A percentile compares a stretch with the other conserved stretches of the same genome.
Conservation (phyloP, 371 early-diverging fungal species). For the Mortierella sp. region DNA sequence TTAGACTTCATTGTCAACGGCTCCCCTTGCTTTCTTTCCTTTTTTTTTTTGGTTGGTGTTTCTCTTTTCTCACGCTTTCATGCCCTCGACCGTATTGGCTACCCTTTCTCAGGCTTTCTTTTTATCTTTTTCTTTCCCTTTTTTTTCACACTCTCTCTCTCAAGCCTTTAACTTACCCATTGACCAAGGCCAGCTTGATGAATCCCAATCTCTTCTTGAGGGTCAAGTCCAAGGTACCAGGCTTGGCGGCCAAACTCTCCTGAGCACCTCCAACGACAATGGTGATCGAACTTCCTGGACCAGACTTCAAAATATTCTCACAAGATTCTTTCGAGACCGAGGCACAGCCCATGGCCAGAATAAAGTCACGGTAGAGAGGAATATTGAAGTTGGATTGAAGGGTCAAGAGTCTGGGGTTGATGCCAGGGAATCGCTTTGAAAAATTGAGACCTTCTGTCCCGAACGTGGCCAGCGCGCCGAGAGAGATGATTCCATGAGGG, state of each 20-base stretch:
- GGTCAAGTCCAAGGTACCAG: slow-evolving; percentile 72
- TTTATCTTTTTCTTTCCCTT: neutral
- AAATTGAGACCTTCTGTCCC: slow-evolving; percentile 78
- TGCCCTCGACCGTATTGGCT: neutral
- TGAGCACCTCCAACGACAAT: slow-evolving; percentile 87
- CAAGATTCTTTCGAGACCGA: slow-evolving; percentile 82
- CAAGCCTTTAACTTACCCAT: slow-evolving; percentile 56
- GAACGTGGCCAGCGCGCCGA: slow-evolving; percentile 87
- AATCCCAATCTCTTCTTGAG: slow-evolving; percentile 82
- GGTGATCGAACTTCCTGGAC: slow-evolving; percentile 81
- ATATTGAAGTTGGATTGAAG: slow-evolving; percentile 70
- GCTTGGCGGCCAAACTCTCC: slow-evolving; percentile 76
- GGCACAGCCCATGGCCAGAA: slow-evolving; percentile 76
- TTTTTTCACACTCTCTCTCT: no score
- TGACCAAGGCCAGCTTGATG: slow-evolving; percentile 82
- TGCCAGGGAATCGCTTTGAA: slow-evolving; percentile 74
- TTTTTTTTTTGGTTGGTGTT: no score
- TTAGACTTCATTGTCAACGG: no score
- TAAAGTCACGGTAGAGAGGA: slow-evolving; percentile 81
- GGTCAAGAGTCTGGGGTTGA: slow-evolving; percentile 69
- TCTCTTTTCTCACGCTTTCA: neutral
- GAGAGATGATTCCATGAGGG: slow-evolving; percentile 87
- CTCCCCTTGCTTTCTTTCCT: no score
- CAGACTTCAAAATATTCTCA: slow-evolving; percentile 75
- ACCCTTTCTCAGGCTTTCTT: neutral